phyloP scores from a whole-genome alignment of 768 basidiomycete species.

The Trametopsis cervina region DNA sequence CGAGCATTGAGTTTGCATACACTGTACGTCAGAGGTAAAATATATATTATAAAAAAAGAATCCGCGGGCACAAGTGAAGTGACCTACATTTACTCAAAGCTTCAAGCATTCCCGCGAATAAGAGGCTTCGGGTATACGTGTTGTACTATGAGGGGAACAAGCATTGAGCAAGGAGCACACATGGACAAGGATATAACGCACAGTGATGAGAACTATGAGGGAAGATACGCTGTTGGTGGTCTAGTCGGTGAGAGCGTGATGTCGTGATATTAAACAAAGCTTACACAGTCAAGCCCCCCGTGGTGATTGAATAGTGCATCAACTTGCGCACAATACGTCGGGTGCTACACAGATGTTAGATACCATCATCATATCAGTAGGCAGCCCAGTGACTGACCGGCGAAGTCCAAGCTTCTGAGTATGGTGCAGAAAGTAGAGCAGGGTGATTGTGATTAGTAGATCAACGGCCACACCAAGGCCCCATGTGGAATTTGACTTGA shows the following conservation, averaged over 20 bases:
- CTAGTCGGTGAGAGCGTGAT: background rate
- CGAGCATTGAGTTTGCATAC: no score
- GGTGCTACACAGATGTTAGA: background rate
- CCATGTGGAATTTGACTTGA: no score
- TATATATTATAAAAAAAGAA: background rate
- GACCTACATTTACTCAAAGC: background rate
- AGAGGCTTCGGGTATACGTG: background rate
- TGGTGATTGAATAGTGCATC: conserved; percentile 5
- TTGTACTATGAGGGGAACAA: background rate
- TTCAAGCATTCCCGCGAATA: conserved; percentile 1
- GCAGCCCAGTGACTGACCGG: background rate
- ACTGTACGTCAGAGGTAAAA: no score
- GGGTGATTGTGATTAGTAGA: background rate
- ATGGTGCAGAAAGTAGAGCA: conserved; percentile 6
- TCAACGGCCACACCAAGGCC: conserved; percentile 1
- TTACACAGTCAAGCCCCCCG: conserved; percentile 4
- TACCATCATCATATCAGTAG: background rate
- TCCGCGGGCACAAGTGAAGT: background rate
- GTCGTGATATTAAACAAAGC: background rate
- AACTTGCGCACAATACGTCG: background rate
- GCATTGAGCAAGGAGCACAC: background rate
- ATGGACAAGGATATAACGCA: no score
- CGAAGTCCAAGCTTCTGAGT: background rate
- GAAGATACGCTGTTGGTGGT: background rate
- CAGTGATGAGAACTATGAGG: background rate